Evolutionary conservation across 139 green algal species (phyloP), one percentile per base, ranked within the genome.

Genomic region (Raphidocelis subcapitata): DNA sequence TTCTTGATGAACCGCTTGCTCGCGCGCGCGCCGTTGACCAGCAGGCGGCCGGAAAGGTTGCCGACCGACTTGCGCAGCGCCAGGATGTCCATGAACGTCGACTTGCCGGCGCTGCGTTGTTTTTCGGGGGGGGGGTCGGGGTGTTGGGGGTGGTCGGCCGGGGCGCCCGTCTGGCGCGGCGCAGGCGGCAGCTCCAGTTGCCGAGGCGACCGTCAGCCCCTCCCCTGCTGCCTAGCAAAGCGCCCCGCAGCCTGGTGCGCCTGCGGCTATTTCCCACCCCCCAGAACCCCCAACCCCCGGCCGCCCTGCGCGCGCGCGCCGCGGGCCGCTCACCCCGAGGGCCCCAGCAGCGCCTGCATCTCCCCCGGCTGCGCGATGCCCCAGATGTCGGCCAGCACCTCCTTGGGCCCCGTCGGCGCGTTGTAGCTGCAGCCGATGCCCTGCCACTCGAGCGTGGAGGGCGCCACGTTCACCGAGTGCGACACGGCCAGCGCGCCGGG

Each of bases 51-150:
- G 29, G 65, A 62, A 16, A 78, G 72, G 18, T 72, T 72, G 51
- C 72, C 72, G 41, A 79, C 62, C 33, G 31, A 75, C 54, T 84
- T 84, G 26, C 79, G 57, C 73, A 81, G 74, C 20, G 79, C 71
- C 18, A 84, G 55, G 36, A 84, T 84, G 56, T 84, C 79, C 79
- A 84, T 74, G 18, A 84, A 62, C 15, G 79, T 84, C 8, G 73
- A 81, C 59, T 84, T 84, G 24, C 79, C 79, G 31, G 79, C 79
- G n/a, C 79, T n/a, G n/a, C n/a, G n/a, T n/a, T n/a, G n/a, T n/a
- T n/a, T n/a, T n/a, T n/a, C n/a, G n/a, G n/a, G n/a, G n/a, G n/a
- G n/a, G 60, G 10, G 56, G 26, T 10, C 16, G 56, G 47, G 16
- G 16, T 15, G 26, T 15, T 20, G 26, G 56, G 23, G 72, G n/a